Percentiles rank a stretch among this genome's conserved stretches.
These are phyloP conservation scores for Epichloe coenophiala DNA, from an alignment of 2,329 filamentous ascomycete genomes.

Conservation along the genomic window DNA sequence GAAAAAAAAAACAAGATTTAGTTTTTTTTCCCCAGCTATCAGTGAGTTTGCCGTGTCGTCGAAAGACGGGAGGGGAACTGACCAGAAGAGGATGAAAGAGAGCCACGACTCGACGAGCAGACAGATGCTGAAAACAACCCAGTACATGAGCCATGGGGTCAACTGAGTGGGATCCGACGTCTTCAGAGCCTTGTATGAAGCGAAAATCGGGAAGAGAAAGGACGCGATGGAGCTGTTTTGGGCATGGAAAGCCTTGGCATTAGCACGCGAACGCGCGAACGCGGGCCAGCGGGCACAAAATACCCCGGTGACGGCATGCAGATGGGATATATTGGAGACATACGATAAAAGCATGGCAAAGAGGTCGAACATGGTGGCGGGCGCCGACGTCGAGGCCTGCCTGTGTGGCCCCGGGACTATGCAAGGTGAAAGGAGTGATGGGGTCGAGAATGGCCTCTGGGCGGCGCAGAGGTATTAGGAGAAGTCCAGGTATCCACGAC, in stretches of 20 bases:
- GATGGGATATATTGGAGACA: slow-evolving; percentile 23
- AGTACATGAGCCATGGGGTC: slow-evolving; percentile 98
- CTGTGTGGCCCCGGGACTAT: slow-evolving; percentile 7
- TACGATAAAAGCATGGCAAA: slow-evolving; percentile 68
- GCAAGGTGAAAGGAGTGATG: not conserved
- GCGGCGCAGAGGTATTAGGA: too few relatives aligned
- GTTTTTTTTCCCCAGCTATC: not conserved
- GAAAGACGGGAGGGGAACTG: slow-evolving; percentile 12
- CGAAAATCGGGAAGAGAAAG: slow-evolving; percentile 89
- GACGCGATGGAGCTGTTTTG: slow-evolving; percentile 66
- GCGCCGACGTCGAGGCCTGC: slow-evolving; percentile 11
- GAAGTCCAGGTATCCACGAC: too few relatives aligned
- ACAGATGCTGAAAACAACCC: slow-evolving; percentile 77
- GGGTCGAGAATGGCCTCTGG: not conserved
- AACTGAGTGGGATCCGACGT: slow-evolving; percentile 79
- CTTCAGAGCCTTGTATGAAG: slow-evolving; percentile 95
- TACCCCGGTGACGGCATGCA: slow-evolving; percentile 9
- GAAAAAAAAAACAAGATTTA: not conserved
- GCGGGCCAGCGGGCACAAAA: not conserved
- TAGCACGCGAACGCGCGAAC: slow-evolving; percentile 1
- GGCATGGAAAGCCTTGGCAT: not conserved
- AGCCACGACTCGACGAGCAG: slow-evolving; percentile 78
- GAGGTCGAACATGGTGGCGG: slow-evolving; percentile 55
- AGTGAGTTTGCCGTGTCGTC: too few relatives aligned
- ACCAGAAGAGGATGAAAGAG: slow-evolving; percentile 76